Evolutionary conservation across 805 yeast species (phyloP).

Genomic region (Naumovozyma baii): DNA sequence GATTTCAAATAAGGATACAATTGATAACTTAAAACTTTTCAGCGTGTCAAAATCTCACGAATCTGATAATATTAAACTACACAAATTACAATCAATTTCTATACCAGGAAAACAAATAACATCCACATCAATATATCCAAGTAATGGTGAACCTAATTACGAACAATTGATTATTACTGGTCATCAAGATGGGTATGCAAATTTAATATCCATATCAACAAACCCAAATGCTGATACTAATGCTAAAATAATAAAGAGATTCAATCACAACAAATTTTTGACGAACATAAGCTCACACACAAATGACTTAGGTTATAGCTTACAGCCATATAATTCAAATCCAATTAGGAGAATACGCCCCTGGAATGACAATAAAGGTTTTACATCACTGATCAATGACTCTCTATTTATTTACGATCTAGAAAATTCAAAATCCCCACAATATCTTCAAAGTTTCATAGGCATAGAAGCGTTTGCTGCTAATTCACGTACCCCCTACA

Average conservation of each 20-base stretch:
- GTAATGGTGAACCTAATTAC: slow-evolving; percentile 7
- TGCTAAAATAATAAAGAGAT: slow-evolving; percentile 71
- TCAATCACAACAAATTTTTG: slow-evolving; percentile 66
- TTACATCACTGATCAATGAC: slow-evolving; percentile 58
- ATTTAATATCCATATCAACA: slow-evolving; percentile 50
- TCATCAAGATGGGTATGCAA: slow-evolving; percentile 65
- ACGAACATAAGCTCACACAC: slow-evolving; percentile 3
- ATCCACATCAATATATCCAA: background rate
- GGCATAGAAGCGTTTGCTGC: slow-evolving; percentile 18
- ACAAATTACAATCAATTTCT: slow-evolving; percentile 17
- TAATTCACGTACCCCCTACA: slow-evolving; percentile 29
- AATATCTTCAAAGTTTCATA: slow-evolving; percentile 17
- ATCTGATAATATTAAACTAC: slow-evolving; percentile 6
- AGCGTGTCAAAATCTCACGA: slow-evolving; percentile 2
- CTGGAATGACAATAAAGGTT: slow-evolving; percentile 22
- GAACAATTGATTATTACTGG: slow-evolving; percentile 46
- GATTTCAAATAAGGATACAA: slow-evolving; percentile 10
- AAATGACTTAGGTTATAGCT: background rate
- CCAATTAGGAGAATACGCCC: slow-evolving; percentile 16
- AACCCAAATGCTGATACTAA: slow-evolving; percentile 29
- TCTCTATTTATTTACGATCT: slow-evolving; percentile 71
- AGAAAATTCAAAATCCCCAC: slow-evolving; percentile 34
- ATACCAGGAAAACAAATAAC: slow-evolving; percentile 20
- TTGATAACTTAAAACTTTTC: slow-evolving; percentile 16
- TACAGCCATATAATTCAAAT: background rate